Evolutionary conservation across 2,329 filamentous ascomycete species (phyloP), one percentile per base, ranked within the genome.

Genomic region (Fusarium bactridioides): DNA sequence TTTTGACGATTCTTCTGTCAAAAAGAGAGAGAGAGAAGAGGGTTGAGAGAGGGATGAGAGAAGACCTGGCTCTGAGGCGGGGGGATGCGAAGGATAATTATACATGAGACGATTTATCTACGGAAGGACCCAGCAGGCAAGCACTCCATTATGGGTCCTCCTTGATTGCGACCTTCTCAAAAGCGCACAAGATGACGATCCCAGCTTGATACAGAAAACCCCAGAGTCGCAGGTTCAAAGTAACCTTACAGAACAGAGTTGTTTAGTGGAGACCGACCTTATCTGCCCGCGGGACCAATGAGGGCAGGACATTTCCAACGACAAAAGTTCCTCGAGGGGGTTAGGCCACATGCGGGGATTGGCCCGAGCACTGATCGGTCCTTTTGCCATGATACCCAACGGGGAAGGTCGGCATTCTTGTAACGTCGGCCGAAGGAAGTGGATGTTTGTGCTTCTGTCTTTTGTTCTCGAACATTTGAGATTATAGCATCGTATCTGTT

Each of bases 361-460:
- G 70, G 41, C 40, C 69, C 61, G 67, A 69, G 67, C 66, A 67
- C 65, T 69, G 41, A 43, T 71, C 70, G 70, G 70, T 66, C 70
- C 70, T 73, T 67, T 68, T 73, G 66, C 66, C 53, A 58, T 65
- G 61, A 41, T 35, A 21, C 70, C 57, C 35, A 73, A 73, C 66
- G 45, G 40, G 70, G 70, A 67, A 73, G 70, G 70, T 73, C 29
- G 27, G 37, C 47, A 25, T 31, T 51, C 33, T 48, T 18, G 33
- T 38, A 56, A 25, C 57, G 61, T 67, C 68, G 61, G 67, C 56
- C 61, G 67, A 70, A 19, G 41, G 41, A 33, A 38, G 23, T 31
- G 18, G 25, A 54, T 18, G 25, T 19, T 35, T 21, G 33, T 25
- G 40, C 47, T 40, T 54, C 33, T 54, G 23, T 25, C 2, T 40